Conservation (phyloP, 2,329 filamentous ascomycete genomes). For the Podosphaera fusca region DNA sequence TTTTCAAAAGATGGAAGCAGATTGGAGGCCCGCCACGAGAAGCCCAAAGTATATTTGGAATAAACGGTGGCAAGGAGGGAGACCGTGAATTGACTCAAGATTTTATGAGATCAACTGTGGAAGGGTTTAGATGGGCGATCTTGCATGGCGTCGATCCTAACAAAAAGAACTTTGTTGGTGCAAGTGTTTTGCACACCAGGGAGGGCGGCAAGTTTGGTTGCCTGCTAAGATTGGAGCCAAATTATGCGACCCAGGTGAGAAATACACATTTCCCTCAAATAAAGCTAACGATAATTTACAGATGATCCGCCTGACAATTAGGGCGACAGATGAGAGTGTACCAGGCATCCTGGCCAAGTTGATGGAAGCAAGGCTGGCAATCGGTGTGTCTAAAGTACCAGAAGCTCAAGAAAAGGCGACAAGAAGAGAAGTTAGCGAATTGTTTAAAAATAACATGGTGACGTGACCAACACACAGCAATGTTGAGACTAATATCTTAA, state of each 20-base stretch:
- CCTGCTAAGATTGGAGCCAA: slow-evolving; percentile 79
- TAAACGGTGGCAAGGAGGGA: slow-evolving; percentile 29
- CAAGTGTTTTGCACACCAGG: slow-evolving; percentile 61
- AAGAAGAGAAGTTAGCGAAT: slow-evolving; percentile 14
- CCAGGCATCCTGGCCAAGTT: slow-evolving; percentile 57
- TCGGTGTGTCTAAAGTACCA: slow-evolving; percentile 18
- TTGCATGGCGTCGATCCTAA: slow-evolving; percentile 78
- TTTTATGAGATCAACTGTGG: slow-evolving; percentile 49
- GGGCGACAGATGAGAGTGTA: slow-evolving; percentile 79
- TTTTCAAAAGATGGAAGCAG: slow-evolving; percentile 98
- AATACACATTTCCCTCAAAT: neutral
- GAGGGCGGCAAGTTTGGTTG: slow-evolving; percentile 84
- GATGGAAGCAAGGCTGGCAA: slow-evolving; percentile 64
- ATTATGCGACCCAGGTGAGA: slow-evolving; percentile 64
- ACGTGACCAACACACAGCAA: slow-evolving; percentile 2
- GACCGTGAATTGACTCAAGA: slow-evolving; percentile 42
- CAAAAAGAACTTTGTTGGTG: slow-evolving; percentile 77
- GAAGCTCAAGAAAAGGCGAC: slow-evolving; percentile 10
- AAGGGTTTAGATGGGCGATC: slow-evolving; percentile 77
- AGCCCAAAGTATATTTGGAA: slow-evolving; percentile 63
- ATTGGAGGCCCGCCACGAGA: slow-evolving; percentile 78
- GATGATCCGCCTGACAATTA: slow-evolving; percentile 90
- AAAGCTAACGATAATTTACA: slow-evolving; percentile 19
- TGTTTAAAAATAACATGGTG: slow-evolving; percentile 15
- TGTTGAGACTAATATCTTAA: too few species aligned